Evolutionary conservation across 139 green algal species (phyloP).

Genomic region (Closterium sp.): DNA sequence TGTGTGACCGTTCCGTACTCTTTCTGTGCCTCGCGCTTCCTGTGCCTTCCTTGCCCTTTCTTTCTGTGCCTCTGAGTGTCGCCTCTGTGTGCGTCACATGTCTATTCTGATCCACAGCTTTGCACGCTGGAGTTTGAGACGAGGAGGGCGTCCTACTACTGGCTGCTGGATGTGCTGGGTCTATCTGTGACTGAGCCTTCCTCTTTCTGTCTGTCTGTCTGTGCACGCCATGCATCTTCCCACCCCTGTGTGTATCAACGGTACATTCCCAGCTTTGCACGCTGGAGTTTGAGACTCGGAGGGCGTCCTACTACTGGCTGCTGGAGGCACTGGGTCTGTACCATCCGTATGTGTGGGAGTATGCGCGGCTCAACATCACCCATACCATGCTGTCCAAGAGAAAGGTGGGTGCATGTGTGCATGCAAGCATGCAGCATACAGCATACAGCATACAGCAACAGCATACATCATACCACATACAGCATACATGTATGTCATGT

Average conservation of each 20-base stretch:
- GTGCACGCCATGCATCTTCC: neutral
- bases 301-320: conserved; percentile 98
- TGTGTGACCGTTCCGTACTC: neutral
- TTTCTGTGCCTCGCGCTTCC: neutral
- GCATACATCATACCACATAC: too few relatives aligned
- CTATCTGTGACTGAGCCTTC: conserved; percentile 7
- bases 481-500: too few relatives aligned
- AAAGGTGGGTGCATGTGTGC: conserved; percentile 58
- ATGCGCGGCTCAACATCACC: conserved; percentile 93
- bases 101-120: neutral
- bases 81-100: neutral
- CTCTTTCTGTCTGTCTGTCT: conserved; percentile 26
- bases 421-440: too few relatives aligned
- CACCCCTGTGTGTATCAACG: neutral
- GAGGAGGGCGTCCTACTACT: conserved; percentile 96
- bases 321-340: conserved; percentile 87
- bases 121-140: conserved; percentile 56
- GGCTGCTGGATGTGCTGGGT: conserved; percentile 80
- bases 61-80: neutral
- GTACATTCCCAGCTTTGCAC: conserved; percentile 82
- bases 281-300: conserved; percentile 93
- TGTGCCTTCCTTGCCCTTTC: conserved; percentile 11
- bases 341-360: conserved; percentile 98
- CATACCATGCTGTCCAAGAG: conserved; percentile 97
- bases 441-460: too few relatives aligned